These are phyloP conservation scores for Alternaria alternata DNA, from an alignment of 2,329 filamentous ascomycete species.

Conservation along the genomic window DNA sequence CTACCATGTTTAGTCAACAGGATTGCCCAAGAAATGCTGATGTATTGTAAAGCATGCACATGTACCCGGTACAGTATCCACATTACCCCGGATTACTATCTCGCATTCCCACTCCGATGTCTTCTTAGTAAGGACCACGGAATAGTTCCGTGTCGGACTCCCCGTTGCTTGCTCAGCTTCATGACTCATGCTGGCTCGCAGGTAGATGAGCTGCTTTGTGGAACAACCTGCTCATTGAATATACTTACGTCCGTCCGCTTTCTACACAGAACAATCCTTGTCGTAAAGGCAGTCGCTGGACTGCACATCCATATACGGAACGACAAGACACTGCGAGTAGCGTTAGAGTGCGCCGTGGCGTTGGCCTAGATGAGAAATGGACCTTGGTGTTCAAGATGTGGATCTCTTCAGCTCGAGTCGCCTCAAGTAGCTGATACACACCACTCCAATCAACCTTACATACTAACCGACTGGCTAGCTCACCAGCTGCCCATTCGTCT, in stretches of 20 bases:
- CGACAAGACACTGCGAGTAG: too few relatives aligned
- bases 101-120: neutral
- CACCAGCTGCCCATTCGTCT: neutral
- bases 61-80: too few relatives aligned
- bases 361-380: too few relatives aligned
- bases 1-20: constrained; percentile 1
- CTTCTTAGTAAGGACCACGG: neutral
- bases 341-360: too few relatives aligned
- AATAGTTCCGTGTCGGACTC: neutral
- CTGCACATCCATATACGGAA: too few relatives aligned
- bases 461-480: too few relatives aligned
- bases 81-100: neutral
- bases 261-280: too few relatives aligned
- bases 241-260: neutral
- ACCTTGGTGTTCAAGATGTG: neutral
- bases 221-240: neutral
- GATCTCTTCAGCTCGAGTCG: neutral
- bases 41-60: too few relatives aligned
- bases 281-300: too few relatives aligned
- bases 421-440: neutral
- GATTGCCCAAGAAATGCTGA: neutral
- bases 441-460: neutral
- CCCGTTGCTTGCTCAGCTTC: neutral
- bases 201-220: neutral
- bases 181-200: neutral